Base-by-base conservation (phyloP, 352 stramenopile genomes). In the Phytophthora pisi region DNA sequence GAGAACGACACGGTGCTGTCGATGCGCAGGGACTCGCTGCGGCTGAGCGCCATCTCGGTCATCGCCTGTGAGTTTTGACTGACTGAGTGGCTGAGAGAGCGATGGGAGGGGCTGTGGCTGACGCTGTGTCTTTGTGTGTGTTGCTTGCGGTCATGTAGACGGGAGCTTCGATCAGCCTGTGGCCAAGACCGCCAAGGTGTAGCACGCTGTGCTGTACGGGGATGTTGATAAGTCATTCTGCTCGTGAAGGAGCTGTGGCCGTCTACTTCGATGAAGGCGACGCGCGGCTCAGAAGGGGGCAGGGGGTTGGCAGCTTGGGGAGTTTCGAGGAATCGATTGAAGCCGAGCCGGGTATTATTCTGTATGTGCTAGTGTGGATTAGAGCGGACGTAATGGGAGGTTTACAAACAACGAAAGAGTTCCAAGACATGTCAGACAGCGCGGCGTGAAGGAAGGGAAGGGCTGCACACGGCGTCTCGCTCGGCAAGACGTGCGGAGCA, bases 1-100 rank as follows among this genome's bases (percentile, higher is more conserved):
- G 79, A 87, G 34, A 75, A 74, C 10, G 76, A 87, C 26, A 69
- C 69, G 49, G 75, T 84, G 40, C 10, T 82, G 42, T 82, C 72
- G 7, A 55, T 61, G 28, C 74, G 74, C 10, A 78, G 66, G 36
- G 76, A 87, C 53, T 64, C 59, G 42, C 20, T 75, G 60, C 68
- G 74, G 24, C 49, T 78, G 11, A 84, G 76, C 55, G 46, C 76
- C 38, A 61, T 84, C 23, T 84, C 76, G 34, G 63, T 79, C 52
- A 61, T 85, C 31, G 66, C 76, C n/a, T 87, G 79, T 87, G 65
- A 51, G 78, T 83, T 8, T 28, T 49, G 18, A 20, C 20, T 11
- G 15, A n/a, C 11, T 45, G 38, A 8, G 10, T 45, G 30, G 16
- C 15, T 64, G 4, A 50, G 26, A 38, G 28, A 9, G 30, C 7